Evolutionary conservation across 768 basidiomycete species (phyloP), one percentile per base, ranked within the genome.

Genomic region (Leccinellum luteum): DNA sequence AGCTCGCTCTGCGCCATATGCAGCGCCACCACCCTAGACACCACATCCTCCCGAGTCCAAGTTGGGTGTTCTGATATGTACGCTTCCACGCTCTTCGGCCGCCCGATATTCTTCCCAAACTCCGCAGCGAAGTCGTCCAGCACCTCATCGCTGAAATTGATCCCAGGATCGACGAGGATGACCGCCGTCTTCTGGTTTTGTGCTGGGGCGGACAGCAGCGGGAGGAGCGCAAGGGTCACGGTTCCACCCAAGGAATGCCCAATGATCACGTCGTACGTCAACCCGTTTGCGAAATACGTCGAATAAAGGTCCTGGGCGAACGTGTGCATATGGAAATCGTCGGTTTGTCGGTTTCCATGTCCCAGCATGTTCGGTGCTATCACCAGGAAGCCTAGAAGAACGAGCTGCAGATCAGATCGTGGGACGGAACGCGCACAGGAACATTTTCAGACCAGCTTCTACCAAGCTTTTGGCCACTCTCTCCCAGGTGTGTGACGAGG

Each of bases 281-380:
- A 27, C 13, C 57, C 56, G 34, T 48, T 30, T n/a, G 58, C 41
- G 30, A 66, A 56, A 49, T 66, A 66, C 7, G 61, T 53, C 32
- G 56, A 41, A 23, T 55, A 49, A 17, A 66, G 52, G 47, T 63
- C 65, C 15, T 54, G 52, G 25, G 62, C 57, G 25, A 66, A 35
- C 17, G 52, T 50, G 4, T 28, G 27, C 14, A 66, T 25, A 23
- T 43, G 61, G 13, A 66, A 63, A 23, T 65, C 54, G 8, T 50
- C 38, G 27, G 48, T n/a, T 6, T 28, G 35, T n/a, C 64, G 60
- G 19, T 54, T 23, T 12, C 64, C 61, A 15, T 65, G 64, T 8
- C 61, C 61, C 2, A 63, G 45, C 52, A 65, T 23, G 52, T 66
- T 59, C 2, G 64, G 65, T 10, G 61, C 64, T 21, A 27, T 59